A percentile compares a stretch with the other conserved stretches of the same genome.
Evolutionary conservation across 257 asterid species (phyloP).

Genomic region (Fraxinus excelsior): DNA sequence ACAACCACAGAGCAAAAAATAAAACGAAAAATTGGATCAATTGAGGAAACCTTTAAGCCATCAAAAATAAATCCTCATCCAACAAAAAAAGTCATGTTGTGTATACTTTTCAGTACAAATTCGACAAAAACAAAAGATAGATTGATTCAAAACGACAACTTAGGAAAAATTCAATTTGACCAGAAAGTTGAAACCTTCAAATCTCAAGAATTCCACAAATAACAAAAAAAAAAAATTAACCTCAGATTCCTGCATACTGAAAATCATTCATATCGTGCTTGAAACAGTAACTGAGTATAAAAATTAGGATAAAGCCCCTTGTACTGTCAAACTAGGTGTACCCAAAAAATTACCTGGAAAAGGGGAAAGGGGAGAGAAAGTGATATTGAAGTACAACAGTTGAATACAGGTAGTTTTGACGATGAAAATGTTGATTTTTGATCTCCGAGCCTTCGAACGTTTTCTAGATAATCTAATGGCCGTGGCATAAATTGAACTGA

Average conservation of each 20-base stretch:
- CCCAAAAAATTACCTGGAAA: background rate
- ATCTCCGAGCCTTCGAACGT: background rate
- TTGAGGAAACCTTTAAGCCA: background rate
- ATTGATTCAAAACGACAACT: background rate
- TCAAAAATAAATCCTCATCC: slow-evolving; percentile 2
- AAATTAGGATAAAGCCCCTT: no score
- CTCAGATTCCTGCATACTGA: background rate
- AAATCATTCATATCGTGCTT: background rate
- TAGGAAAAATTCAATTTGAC: background rate
- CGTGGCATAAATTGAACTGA: background rate
- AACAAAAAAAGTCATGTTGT: background rate
- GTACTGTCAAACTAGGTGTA: no score
- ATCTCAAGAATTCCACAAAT: background rate
- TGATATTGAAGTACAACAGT: background rate
- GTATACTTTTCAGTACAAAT: slow-evolving; percentile 4
- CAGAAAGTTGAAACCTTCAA: slow-evolving; percentile 12
- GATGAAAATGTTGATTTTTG: no score
- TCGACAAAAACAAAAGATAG: background rate
- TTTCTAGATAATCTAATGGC: background rate
- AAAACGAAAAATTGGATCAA: background rate
- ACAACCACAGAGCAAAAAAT: slow-evolving; percentile 18
- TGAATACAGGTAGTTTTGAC: background rate
- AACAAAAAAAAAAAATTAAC: background rate
- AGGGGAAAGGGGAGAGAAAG: background rate
- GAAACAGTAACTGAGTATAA: background rate